Evolutionary conservation across 495 filamentous ascomycete species (phyloP).

Genomic region (Astrocystis sublimbata): DNA sequence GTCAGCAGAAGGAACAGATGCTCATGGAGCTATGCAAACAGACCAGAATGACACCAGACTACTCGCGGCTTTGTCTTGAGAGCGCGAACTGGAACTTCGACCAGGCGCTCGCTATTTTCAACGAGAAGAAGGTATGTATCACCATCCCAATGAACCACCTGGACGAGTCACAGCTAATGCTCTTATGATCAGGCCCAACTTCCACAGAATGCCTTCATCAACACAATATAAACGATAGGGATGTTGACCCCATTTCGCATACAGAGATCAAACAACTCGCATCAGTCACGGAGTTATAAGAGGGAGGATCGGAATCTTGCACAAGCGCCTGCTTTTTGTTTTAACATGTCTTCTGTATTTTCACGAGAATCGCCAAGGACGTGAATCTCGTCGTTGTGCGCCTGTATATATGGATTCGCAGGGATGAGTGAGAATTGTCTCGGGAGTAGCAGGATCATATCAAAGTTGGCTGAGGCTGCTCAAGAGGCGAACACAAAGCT

Average conservation of each 20-base stretch:
- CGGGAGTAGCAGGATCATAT: neutral
- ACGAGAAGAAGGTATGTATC: constrained; percentile 49
- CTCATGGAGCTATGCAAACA: constrained; percentile 63
- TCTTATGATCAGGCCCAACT: constrained; percentile 30
- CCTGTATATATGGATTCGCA: constrained; percentile 14
- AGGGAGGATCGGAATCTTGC: neutral
- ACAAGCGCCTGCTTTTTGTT: constrained; percentile 21
- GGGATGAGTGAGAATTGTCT: neutral
- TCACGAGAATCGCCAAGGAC: neutral
- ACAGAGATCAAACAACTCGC: constrained; percentile 3
- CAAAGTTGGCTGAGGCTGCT: neutral
- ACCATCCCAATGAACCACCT: neutral
- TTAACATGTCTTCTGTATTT: too few relatives aligned
- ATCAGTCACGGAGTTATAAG: constrained; percentile 21
- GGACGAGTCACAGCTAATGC: constrained; percentile 12
- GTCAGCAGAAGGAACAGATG: constrained; percentile 58
- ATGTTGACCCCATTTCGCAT: neutral
- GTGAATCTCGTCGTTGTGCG: constrained; percentile 2
- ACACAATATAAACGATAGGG: neutral
- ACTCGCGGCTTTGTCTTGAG: constrained; percentile 68
- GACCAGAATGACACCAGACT: constrained; percentile 72
- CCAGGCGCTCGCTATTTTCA: constrained; percentile 66
- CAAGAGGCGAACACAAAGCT: neutral
- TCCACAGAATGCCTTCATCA: constrained; percentile 41
- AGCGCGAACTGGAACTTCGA: constrained; percentile 74